A percentile compares a stretch with the other conserved stretches of the same genome.
Conservation (phyloP, 108 stramenopile species). For the Cyclotella cryptica region DNA sequence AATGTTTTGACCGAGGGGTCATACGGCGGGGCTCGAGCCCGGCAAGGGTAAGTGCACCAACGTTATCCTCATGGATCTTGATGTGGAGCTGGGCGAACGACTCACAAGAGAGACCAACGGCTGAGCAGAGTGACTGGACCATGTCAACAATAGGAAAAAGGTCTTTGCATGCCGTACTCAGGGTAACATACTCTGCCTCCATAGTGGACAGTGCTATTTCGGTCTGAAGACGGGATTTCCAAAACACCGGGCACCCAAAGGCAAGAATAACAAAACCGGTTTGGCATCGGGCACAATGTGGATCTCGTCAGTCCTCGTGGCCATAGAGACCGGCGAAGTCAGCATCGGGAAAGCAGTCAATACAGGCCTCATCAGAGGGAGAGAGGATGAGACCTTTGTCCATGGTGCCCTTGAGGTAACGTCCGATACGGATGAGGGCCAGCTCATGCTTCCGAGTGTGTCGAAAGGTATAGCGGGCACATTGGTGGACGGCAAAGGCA, state of each 20-base stretch:
- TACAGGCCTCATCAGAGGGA: constrained; percentile 13
- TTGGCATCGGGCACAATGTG: constrained; percentile 48
- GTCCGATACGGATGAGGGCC: background rate
- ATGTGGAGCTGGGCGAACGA: constrained; percentile 25
- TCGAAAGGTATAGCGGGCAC: constrained; percentile 21
- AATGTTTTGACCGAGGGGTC: constrained; percentile 50
- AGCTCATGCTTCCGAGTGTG: background rate
- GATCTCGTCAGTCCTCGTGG: constrained; percentile 45
- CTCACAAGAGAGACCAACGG: background rate
- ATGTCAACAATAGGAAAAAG: constrained; percentile 47
- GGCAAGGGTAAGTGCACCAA: constrained; percentile 50
- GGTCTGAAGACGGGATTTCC: constrained; percentile 56
- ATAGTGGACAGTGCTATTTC: constrained; percentile 58
- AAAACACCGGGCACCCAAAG: constrained; percentile 47
- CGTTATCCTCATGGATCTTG: constrained; percentile 61
- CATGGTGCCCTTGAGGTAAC: constrained; percentile 2
- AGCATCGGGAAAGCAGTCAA: constrained; percentile 62
- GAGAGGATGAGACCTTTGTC: constrained; percentile 41
- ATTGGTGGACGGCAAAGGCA: constrained; percentile 51
- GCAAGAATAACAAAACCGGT: constrained; percentile 57
- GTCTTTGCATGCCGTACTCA: constrained; percentile 42
- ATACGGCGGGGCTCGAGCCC: constrained; percentile 24
- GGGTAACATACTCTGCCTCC: constrained; percentile 60
- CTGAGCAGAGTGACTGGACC: constrained; percentile 4
- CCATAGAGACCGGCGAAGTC: constrained; percentile 54